Conservation (phyloP, 192 early-diverging fungal species). For the Martensiomyces pterosporus region DNA sequence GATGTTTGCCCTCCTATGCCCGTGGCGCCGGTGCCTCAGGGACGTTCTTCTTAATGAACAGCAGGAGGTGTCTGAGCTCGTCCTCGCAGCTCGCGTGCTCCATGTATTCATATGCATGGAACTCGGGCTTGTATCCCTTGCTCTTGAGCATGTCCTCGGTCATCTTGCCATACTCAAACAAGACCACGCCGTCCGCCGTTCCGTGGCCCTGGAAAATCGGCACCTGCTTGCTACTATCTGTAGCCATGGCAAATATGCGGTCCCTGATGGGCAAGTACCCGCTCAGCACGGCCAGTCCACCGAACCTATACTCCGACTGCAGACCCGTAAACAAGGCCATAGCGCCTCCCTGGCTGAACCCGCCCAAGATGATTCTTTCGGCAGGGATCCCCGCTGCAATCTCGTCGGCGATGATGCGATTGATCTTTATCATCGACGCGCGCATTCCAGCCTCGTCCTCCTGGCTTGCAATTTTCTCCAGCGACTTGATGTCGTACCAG, state of each 20-base stretch:
- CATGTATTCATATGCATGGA: constrained; percentile 79
- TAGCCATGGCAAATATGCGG: constrained; percentile 42
- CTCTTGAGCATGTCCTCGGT: constrained; percentile 59
- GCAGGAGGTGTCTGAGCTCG: constrained; percentile 66
- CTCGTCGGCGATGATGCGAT: constrained; percentile 64
- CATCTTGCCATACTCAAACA: constrained; percentile 67
- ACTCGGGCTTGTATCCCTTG: constrained; percentile 60
- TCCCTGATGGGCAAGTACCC: constrained; percentile 70
- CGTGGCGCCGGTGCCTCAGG: no score
- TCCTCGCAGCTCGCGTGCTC: constrained; percentile 63
- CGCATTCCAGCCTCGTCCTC: constrained; percentile 75
- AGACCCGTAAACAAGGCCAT: constrained; percentile 69
- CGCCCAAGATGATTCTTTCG: constrained; percentile 83
- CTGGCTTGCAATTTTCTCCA: constrained; percentile 46
- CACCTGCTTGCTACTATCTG: constrained; percentile 60
- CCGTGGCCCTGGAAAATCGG: constrained; percentile 89
- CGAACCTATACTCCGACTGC: constrained; percentile 65
- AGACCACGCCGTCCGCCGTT: constrained; percentile 67
- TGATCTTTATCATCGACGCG: constrained; percentile 55
- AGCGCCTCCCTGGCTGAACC: constrained; percentile 91
- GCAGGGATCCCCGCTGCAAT: constrained; percentile 73
- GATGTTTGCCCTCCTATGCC: no score
- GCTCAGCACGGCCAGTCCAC: constrained; percentile 68
- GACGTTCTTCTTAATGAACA: constrained; percentile 58
- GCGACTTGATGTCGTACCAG: constrained; percentile 81